Percentiles rank a stretch among this genome's conserved stretches.
Conservation (phyloP, 2,329 filamentous ascomycete species). For the Sporothrix curviconia region DNA sequence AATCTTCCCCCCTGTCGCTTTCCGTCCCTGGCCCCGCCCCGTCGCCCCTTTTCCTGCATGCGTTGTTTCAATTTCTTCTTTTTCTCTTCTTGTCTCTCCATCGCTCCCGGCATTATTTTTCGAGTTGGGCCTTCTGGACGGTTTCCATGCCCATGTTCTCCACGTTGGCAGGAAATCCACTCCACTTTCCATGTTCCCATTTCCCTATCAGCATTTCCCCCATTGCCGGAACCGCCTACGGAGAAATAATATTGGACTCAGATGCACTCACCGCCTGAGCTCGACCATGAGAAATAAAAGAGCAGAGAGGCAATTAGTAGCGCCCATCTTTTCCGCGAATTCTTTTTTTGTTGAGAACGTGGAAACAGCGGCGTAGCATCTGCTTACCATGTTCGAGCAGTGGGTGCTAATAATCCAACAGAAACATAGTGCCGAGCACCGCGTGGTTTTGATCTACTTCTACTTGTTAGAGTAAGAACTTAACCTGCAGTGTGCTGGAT, state of each 20-base stretch:
- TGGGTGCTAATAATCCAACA: too few relatives aligned
- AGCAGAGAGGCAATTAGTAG: too few relatives aligned
- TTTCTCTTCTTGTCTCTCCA: background rate
- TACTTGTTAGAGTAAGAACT: background rate
- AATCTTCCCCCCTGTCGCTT: background rate
- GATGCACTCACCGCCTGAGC: too few relatives aligned
- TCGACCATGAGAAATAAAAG: too few relatives aligned
- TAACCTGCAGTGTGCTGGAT: background rate
- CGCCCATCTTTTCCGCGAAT: too few relatives aligned
- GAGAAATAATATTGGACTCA: conserved; percentile 5
- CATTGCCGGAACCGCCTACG: background rate
- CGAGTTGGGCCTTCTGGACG: background rate
- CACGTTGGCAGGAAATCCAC: conserved; percentile 6
- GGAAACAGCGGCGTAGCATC: background rate
- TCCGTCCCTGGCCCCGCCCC: background rate
- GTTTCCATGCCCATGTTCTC: background rate
- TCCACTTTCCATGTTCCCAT: background rate
- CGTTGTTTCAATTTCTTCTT: background rate
- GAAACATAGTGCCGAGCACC: background rate
- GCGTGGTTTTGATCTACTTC: too few relatives aligned
- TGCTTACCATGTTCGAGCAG: background rate
- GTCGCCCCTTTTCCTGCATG: background rate
- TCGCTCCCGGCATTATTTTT: background rate
- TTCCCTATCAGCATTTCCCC: conserved; percentile 1
- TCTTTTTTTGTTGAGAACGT: conserved; percentile 2